Conservation (phyloP, 768 basidiomycete genomes). For the Lactifluus piperatus region DNA sequence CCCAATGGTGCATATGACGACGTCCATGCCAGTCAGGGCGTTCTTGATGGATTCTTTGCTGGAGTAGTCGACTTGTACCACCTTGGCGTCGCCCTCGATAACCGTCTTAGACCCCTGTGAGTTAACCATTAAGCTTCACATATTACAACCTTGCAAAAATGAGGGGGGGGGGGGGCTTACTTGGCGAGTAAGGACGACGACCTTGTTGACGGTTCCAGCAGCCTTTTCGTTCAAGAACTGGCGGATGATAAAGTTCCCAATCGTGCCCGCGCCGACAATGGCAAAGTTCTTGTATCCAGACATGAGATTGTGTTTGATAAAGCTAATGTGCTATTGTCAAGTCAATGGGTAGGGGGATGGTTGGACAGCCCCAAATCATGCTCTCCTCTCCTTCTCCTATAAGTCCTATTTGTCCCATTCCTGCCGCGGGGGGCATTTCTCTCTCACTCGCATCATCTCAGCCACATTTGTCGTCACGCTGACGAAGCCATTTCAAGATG, state of each 20-base stretch:
- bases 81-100: background rate
- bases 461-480: background rate
- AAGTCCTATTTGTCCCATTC: too few relatives aligned
- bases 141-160: background rate
- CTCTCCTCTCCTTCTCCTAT: background rate
- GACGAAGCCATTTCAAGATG: background rate
- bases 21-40: constrained; percentile 7
- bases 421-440: too few relatives aligned
- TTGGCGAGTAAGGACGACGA: constrained; percentile 14
- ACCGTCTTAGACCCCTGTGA: constrained; percentile 22
- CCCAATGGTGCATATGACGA: constrained; percentile 13
- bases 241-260: constrained; percentile 15
- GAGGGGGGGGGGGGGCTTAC: background rate
- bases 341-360: background rate
- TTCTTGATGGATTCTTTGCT: constrained; percentile 1
- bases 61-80: constrained; percentile 12
- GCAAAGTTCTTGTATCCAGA: constrained; percentile 17
- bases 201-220: constrained; percentile 6
- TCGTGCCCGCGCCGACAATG: constrained; percentile 14
- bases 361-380: background rate
- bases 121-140: background rate
- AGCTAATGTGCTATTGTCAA: too few relatives aligned
- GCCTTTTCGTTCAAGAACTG: constrained; percentile 8
- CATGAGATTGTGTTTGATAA: background rate
- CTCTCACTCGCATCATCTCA: background rate